Base-by-base conservation (phyloP, 1,139 yeast genomes). In the Geotrichum histeridarum region DNA sequence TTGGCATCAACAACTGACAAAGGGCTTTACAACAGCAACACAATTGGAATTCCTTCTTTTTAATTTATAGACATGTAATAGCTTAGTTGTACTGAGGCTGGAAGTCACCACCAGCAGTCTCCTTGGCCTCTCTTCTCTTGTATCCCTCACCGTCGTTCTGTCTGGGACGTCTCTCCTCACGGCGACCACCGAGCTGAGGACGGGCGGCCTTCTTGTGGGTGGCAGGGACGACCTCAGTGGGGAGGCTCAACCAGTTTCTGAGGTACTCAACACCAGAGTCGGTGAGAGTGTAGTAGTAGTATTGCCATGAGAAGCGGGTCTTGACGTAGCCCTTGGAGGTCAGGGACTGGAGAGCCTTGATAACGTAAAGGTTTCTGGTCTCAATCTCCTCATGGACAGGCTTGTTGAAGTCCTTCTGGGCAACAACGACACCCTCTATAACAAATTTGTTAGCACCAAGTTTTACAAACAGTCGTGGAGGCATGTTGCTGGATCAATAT, bases 251-350 rank as follows among this genome's bases (percentile, higher is more conserved):
- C 88, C 91, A 95, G 75, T 87, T 89, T 82, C 98, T 88, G 77
- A 94, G 87, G 87, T 82, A 93, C 75, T 90, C 96, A 67, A 94
- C 94, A 85, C 99, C 99, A 80, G 88, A 97, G 77, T 94, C 98
- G 75, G 98, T 93, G 77, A 94, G 88, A 83, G 99, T 90, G 95
- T 94, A 94, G 96, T 94, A 94, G 83, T 93, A 94, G 85, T 89
- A 89, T 86, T 91, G 97, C 99, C 99, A 93, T 73, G 99, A 93
- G 86, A 93, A 93, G 81, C 91, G 98, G 72, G 99, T 93, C 88
- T 91, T 90, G 79, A 93, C 98, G 84, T 74, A 93, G 77, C 99
- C 99, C 81, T 86, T 90, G 68, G 99, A 93, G 75, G 96, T 90
- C 78, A 93, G 87, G 64, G 98, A 91, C 83, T 93, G 99, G 78